A percentile compares a stretch with the other conserved stretches of the same genome.
Evolutionary conservation across 2,329 filamentous ascomycete species (phyloP).

Genomic region (Furcasterigmium furcatum): DNA sequence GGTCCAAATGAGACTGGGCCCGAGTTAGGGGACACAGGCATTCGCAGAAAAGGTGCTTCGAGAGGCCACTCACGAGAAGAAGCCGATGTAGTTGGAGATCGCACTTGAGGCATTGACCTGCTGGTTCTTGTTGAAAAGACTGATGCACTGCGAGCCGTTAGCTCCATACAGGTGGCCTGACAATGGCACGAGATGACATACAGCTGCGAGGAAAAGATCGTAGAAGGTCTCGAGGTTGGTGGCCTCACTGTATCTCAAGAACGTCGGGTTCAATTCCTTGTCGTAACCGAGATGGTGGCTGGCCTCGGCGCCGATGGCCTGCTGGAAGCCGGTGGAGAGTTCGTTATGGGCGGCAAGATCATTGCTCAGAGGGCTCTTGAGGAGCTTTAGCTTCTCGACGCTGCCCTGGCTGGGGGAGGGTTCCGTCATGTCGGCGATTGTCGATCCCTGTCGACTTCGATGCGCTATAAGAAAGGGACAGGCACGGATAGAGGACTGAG

Average conservation of each 20-base stretch:
- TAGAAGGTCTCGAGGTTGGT: constrained; percentile 30
- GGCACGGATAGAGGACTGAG: too few species aligned
- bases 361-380: constrained; percentile 30
- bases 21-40: too few species aligned
- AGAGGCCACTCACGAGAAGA: too few species aligned
- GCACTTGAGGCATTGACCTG: constrained; percentile 24
- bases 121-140: constrained; percentile 40
- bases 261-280: constrained; percentile 17
- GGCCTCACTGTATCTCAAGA: constrained; percentile 6
- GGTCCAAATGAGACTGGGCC: constrained; percentile 58
- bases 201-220: constrained; percentile 31
- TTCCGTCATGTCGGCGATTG: constrained; percentile 18
- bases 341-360: not conserved
- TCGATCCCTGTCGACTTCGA: too few species aligned
- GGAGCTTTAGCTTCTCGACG: constrained; percentile 22
- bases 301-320: not conserved
- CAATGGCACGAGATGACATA: too few species aligned
- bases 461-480: too few species aligned
- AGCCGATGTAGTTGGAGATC: constrained; percentile 24
- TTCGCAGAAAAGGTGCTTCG: too few species aligned
- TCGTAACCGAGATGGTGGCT: not conserved
- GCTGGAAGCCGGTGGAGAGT: not conserved
- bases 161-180: too few species aligned
- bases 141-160: too few species aligned
- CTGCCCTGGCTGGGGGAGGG: constrained; percentile 4